Evolutionary conservation across 306 rosid species (phyloP).

Genomic region (Hippophae gyantsensis): DNA sequence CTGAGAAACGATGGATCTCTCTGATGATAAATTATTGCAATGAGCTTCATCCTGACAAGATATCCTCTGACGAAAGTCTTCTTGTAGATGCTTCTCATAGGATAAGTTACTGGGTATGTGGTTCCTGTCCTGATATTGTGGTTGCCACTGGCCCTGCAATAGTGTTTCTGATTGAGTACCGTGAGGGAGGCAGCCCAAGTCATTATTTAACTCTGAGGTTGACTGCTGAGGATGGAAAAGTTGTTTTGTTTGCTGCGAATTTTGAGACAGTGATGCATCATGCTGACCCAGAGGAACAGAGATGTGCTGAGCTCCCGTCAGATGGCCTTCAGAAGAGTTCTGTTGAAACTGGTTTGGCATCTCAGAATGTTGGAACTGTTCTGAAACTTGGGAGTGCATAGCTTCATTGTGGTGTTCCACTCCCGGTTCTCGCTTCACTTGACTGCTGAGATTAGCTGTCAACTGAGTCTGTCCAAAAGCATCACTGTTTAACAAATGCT

Average conservation of each 20-base stretch:
- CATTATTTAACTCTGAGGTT: conserved; percentile 52
- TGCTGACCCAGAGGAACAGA: conserved; percentile 48
- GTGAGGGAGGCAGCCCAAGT: conserved; percentile 49
- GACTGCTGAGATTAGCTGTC: conserved; percentile 45
- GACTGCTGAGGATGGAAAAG: conserved; percentile 40
- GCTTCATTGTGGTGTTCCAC: conserved; percentile 54
- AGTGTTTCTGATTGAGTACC: conserved; percentile 55
- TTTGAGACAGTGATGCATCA: conserved; percentile 46
- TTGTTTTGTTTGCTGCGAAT: conserved; percentile 52
- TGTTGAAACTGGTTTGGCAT: conserved; percentile 69
- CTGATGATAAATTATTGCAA: conserved; percentile 67
- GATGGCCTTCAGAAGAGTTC: conserved; percentile 44
- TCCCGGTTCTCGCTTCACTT: conserved; percentile 59
- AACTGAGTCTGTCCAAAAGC: conserved; percentile 54
- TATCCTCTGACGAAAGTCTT: conserved; percentile 40
- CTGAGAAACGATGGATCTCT: conserved; percentile 57
- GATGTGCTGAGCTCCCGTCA: conserved; percentile 47
- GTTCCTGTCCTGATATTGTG: conserved; percentile 31
- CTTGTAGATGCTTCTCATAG: conserved; percentile 37
- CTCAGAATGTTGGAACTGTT: conserved; percentile 58
- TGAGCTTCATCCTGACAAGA: conserved; percentile 72
- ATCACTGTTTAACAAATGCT: conserved; percentile 48
- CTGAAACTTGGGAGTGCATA: conserved; percentile 43
- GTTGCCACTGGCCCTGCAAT: conserved; percentile 41
- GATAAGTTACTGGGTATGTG: conserved; percentile 23